phyloP scores from a whole-genome alignment of 768 basidiomycete genomes.

The Tulasnella sp. region DNA sequence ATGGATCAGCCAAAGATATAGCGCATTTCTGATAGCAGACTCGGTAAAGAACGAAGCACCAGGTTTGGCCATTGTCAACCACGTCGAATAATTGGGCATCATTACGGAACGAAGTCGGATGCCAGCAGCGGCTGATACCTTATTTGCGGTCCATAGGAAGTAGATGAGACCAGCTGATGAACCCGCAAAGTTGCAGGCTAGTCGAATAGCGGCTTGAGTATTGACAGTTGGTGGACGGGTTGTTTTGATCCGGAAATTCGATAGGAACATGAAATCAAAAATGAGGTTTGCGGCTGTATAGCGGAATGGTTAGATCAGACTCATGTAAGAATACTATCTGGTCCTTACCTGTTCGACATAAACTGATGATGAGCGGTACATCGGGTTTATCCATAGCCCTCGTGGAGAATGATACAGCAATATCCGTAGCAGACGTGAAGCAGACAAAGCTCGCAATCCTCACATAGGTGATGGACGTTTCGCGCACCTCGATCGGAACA shows the following conservation, averaged over 20 bases:
- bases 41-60: slow-evolving; percentile 15
- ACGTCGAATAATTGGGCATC: not conserved
- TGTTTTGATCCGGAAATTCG: slow-evolving; percentile 15
- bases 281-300: slow-evolving; percentile 17
- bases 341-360: not conserved
- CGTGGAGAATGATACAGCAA: slow-evolving; percentile 14
- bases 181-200: slow-evolving; percentile 15
- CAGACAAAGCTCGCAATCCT: slow-evolving; percentile 15
- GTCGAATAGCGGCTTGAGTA: slow-evolving; percentile 18
- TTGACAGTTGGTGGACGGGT: slow-evolving; percentile 15
- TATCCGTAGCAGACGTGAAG: slow-evolving; percentile 15
- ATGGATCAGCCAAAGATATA: slow-evolving; percentile 19
- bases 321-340: not conserved
- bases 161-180: slow-evolving; percentile 17
- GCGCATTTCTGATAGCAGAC: slow-evolving; percentile 17
- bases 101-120: not conserved
- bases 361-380: slow-evolving; percentile 17
- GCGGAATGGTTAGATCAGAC: not conserved
- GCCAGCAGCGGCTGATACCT: not conserved
- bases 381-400: slow-evolving; percentile 19
- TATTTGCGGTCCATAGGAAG: slow-evolving; percentile 11
- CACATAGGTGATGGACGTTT: slow-evolving; percentile 18
- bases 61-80: slow-evolving; percentile 8
- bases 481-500: slow-evolving; percentile 16
- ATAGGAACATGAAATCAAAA: slow-evolving; percentile 19